Evolutionary conservation across 441 rosid genomes (phyloP), one percentile per base, ranked within the genome.

Genomic region (Pelargonium fulgidum): DNA sequence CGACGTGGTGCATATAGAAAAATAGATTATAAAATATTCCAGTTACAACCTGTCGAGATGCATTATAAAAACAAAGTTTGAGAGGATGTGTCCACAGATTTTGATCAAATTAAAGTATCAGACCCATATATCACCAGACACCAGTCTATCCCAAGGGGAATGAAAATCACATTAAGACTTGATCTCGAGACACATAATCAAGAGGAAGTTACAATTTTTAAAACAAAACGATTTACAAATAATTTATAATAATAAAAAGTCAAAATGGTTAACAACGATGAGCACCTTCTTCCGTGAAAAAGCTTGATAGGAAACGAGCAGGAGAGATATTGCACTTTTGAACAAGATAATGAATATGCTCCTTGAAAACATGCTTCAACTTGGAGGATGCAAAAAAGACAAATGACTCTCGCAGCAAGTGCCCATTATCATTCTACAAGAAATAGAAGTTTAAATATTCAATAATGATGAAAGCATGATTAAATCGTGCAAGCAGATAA

Each of bases 261-360:
- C 16, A 68, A 29, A 71, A 48, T 42, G 12, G 24, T 11, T 48
- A 36, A 70, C 20, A 65, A 63, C 64, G 45, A 45, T 4, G 11
- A 68, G 50, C 65, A 96, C 99, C 99, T 86, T 88, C 96, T 68
- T 79, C 84, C 5, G 88, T 84, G 75, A 88, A 81, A 76, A 93
- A 84, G 19, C 75, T 69, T 47, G 90, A 81, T 48, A 93, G 80
- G 79, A 96, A 91, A 70, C 58, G 76, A 63, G 84, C 81, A 19
- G 97, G 94, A 73, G 91, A 86, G 76, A 76, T 72, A 70, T 79
- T 86, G 90, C 89, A 86, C 72, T 84, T 90, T 66, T 83, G 73
- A 70, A 89, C 77, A 42, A 85, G 86, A 77, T 72, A 81, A 70
- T 72, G 87, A 79, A 85, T 85, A 74, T 88, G 97, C 67, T 88